Percentiles rank a stretch among this genome's conserved stretches.
These are phyloP conservation scores for Cicer cuneatum DNA, from an alignment of 306 rosid species.

Conservation along the genomic window DNA sequence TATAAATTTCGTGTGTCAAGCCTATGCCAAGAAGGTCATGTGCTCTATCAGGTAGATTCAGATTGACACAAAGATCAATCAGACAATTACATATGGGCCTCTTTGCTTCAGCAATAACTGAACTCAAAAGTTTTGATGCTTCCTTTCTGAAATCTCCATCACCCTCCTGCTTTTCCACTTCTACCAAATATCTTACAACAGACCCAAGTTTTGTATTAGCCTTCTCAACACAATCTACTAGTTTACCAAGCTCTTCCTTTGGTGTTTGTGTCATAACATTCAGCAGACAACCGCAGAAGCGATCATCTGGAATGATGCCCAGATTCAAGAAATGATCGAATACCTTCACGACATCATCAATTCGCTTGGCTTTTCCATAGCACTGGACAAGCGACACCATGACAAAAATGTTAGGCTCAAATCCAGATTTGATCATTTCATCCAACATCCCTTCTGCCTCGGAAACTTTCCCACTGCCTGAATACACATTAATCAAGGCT, in stretches of 20 bases:
- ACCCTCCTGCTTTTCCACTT: constrained; percentile 55
- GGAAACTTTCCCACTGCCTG: constrained; percentile 66
- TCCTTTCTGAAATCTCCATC: constrained; percentile 60
- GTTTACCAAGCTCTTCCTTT: constrained; percentile 68
- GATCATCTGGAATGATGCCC: constrained; percentile 72
- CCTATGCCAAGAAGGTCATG: constrained; percentile 70
- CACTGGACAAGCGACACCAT: constrained; percentile 87
- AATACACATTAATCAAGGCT: constrained; percentile 73
- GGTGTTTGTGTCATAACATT: constrained; percentile 80
- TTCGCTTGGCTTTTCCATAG: constrained; percentile 82
- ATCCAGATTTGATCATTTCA: constrained; percentile 81
- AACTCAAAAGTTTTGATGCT: constrained; percentile 64
- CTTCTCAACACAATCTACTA: constrained; percentile 64
- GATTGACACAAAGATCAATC: constrained; percentile 80
- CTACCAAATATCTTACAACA: constrained; percentile 69
- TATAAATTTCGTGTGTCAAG: constrained; percentile 62
- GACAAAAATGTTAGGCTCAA: constrained; percentile 70
- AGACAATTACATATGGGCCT: constrained; percentile 87
- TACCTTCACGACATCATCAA: constrained; percentile 78
- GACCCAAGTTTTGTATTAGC: constrained; percentile 70
- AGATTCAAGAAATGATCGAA: constrained; percentile 62
- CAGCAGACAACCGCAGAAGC: constrained; percentile 85
- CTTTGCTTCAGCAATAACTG: constrained; percentile 60
- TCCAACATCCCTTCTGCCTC: constrained; percentile 72
- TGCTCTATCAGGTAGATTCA: constrained; percentile 68